Percentiles rank a stretch among this genome's conserved stretches.
These are phyloP conservation scores for Sporisorium sorghi DNA, from an alignment of 1,284 basidiomycete genomes.

Conservation along the genomic window DNA sequence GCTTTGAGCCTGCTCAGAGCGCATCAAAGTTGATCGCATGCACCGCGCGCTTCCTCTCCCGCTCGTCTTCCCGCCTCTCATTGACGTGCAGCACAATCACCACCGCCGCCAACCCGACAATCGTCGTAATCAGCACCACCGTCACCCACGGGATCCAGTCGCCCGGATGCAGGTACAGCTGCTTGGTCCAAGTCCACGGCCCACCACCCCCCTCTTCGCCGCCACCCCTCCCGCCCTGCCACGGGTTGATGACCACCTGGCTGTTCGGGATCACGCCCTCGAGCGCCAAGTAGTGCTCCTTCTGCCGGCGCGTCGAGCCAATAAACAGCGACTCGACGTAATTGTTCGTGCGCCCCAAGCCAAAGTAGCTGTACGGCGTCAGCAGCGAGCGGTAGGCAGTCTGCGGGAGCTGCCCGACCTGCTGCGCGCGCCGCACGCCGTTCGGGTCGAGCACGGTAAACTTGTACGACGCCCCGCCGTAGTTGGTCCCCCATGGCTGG, in stretches of 20 bases:
- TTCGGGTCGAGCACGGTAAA: constrained; percentile 94
- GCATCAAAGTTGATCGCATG: constrained; percentile 98
- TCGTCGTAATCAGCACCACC: constrained; percentile 81
- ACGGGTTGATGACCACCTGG: constrained; percentile 92
- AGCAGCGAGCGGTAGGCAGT: constrained; percentile 88
- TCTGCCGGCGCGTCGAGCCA: constrained; percentile 71
- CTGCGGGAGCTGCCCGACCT: constrained; percentile 92
- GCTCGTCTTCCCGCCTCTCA: constrained; percentile 93
- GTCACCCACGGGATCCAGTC: constrained; percentile 99
- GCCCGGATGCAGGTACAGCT: constrained; percentile 91
- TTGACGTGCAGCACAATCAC: constrained; percentile 88
- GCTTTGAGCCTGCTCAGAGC: too few species aligned
- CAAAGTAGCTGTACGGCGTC: constrained; percentile 94
- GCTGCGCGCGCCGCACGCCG: constrained; percentile 88
- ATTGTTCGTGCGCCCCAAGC: constrained; percentile 98
- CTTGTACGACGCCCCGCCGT: constrained; percentile 94
- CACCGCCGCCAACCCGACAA: constrained; percentile 80
- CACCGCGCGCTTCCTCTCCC: constrained; percentile 84
- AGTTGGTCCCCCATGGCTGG: constrained; percentile 88
- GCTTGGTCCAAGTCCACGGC: constrained; percentile 79
- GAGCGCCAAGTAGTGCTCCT: constrained; percentile 84
- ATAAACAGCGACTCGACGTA: constrained; percentile 81
- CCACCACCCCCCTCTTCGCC: constrained; percentile 26
- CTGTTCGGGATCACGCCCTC: constrained; percentile 98
- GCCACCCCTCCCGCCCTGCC: constrained; percentile 70